Conservation (phyloP, 495 filamentous ascomycete genomes). For the Aspergillus cavernicola region DNA sequence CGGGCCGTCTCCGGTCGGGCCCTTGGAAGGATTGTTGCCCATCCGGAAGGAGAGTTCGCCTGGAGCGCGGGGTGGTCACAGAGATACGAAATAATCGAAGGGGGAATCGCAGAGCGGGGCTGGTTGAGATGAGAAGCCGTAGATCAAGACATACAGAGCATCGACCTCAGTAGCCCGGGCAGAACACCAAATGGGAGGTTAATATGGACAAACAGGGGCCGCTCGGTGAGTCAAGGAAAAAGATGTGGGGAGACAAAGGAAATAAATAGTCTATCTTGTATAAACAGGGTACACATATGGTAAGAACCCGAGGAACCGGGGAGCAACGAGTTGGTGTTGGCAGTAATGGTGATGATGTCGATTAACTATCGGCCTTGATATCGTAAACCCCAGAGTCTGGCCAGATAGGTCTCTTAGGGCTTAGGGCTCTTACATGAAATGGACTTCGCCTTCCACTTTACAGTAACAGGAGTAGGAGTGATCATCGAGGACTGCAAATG, state of each 20-base stretch:
- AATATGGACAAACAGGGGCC: not conserved
- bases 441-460: no score
- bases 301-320: conserved; percentile 1
- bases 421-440: no score
- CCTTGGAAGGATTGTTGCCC: conserved; percentile 51
- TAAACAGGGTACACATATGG: conserved; percentile 6
- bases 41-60: conserved; percentile 33
- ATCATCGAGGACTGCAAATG: no score
- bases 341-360: conserved; percentile 20
- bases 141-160: conserved; percentile 20
- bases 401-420: conserved; percentile 20
- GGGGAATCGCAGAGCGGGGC: conserved; percentile 1
- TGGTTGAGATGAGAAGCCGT: not conserved
- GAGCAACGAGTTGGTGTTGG: not conserved
- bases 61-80: conserved; percentile 1
- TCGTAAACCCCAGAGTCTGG: conserved; percentile 21
- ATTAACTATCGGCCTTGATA: conserved; percentile 2
- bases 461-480: no score
- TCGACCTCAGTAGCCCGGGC: conserved; percentile 13
- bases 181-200: conserved; percentile 7
- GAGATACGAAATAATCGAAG: not conserved
- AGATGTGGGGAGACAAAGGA: conserved; percentile 1
- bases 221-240: not conserved
- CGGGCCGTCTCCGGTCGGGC: conserved; percentile 36
- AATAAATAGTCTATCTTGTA: conserved; percentile 7